Evolutionary conservation across 108 stramenopile genomes (phyloP).

Genomic region (Conticribra weissflogii): DNA sequence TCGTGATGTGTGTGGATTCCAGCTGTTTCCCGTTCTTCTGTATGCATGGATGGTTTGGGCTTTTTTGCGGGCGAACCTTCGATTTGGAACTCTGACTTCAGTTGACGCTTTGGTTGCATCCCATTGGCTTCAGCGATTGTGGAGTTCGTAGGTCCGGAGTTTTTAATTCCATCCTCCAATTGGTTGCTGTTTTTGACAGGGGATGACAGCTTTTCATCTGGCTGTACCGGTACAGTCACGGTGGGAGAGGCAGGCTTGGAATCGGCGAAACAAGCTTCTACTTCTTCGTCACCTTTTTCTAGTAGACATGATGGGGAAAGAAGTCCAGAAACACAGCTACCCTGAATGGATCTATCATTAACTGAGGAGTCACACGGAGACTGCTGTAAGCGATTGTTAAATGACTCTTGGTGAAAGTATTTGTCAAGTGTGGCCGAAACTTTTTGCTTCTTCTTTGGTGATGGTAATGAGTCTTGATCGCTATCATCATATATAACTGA

Average conservation of each 20-base stretch:
- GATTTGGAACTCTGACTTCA: background rate
- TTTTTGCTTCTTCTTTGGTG: too few species aligned
- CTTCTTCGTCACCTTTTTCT: slow-evolving; percentile 27
- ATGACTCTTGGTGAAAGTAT: slow-evolving; percentile 5
- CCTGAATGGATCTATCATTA: background rate
- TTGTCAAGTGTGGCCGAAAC: background rate
- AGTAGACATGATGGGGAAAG: slow-evolving; percentile 32
- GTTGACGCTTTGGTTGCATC: background rate
- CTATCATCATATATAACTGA: slow-evolving; percentile 7
- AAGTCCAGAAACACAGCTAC: background rate
- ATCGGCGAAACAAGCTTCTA: slow-evolving; percentile 22
- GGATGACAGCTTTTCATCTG: background rate
- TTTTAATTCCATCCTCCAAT: background rate
- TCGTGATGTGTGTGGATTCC: background rate
- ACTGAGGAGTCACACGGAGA: background rate
- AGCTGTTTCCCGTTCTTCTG: background rate
- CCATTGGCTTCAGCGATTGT: background rate
- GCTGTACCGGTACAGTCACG: background rate
- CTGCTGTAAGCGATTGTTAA: background rate
- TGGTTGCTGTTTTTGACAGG: background rate
- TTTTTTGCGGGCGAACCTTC: slow-evolving; percentile 10
- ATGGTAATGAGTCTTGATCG: slow-evolving; percentile 17
- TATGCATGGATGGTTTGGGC: background rate
- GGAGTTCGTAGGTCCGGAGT: background rate
- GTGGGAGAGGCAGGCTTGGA: background rate